A percentile compares a stretch with the other conserved stretches of the same genome.
phyloP scores from a whole-genome alignment of 2,329 filamentous ascomycete genomes.

The Sarocladiaceae sp. region DNA sequence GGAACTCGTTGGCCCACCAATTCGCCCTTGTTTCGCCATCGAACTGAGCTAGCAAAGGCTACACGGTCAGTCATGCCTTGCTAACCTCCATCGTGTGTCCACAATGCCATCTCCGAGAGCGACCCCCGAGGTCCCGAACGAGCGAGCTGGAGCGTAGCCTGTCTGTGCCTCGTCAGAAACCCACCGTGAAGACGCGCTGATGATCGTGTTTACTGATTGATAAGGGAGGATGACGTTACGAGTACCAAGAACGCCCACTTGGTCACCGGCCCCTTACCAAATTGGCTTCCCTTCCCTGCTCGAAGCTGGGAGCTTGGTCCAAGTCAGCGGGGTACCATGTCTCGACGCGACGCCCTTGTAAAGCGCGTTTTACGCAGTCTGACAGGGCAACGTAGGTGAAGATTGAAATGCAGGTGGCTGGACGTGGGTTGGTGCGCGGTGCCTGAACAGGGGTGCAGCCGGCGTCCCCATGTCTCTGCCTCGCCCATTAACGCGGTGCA shows the following conservation, averaged over 20 bases:
- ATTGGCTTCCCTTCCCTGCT: not conserved
- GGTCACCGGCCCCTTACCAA: not conserved
- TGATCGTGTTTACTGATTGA: conserved; percentile 13
- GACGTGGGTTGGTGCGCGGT: conserved; percentile 3
- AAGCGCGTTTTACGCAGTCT: conserved; percentile 3
- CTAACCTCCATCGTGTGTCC: not conserved
- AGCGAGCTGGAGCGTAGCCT: conserved; percentile 17
- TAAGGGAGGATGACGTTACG: conserved; percentile 10
- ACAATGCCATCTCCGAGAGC: not conserved
- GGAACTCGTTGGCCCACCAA: not conserved
- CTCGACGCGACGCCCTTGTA: conserved; percentile 7
- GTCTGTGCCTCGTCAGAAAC: conserved; percentile 13
- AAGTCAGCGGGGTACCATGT: not conserved
- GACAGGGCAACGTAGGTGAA: conserved; percentile 2
- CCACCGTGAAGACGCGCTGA: conserved; percentile 8
- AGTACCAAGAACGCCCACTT: not conserved
- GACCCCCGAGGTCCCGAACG: not conserved
- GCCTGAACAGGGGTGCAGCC: not conserved
- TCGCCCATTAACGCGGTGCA: conserved; percentile 7
- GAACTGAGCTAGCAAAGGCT: not conserved
- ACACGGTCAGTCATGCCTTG: not conserved
- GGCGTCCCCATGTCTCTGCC: conserved; percentile 2
- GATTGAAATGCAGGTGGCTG: not conserved
- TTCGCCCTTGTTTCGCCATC: conserved; percentile 5
- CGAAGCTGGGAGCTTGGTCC: conserved; percentile 1